Evolutionary conservation across 1,284 basidiomycete genomes (phyloP).

Genomic region (Naganishia albida): DNA sequence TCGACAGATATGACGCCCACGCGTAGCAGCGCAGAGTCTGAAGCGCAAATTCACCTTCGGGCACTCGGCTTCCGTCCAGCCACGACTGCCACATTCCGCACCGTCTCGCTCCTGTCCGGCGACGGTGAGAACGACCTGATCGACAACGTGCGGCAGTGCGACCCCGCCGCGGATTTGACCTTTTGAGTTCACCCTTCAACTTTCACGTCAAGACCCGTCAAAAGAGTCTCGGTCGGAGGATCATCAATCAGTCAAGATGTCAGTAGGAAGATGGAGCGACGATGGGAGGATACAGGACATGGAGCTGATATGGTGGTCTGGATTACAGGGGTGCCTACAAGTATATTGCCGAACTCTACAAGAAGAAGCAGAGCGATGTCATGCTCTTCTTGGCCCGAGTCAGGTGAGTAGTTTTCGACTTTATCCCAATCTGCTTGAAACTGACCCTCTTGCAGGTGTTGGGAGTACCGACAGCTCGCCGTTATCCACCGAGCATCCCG

Average conservation of each 20-base stretch:
- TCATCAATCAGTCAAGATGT: conserved; percentile 37
- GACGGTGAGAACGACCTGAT: conserved; percentile 22
- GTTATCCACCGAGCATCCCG: conserved; percentile 97
- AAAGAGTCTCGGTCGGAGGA: conserved; percentile 31
- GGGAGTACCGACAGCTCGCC: conserved; percentile 98
- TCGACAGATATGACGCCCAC: not conserved
- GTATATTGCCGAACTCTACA: conserved; percentile 90
- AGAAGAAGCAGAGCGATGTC: conserved; percentile 95
- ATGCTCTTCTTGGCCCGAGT: conserved; percentile 98
- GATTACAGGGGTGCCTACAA: conserved; percentile 70
- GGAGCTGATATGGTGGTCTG: conserved; percentile 24
- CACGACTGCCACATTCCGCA: not conserved
- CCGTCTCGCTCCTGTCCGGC: not conserved
- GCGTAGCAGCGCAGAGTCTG: too few species aligned
- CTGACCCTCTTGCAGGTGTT: conserved; percentile 66
- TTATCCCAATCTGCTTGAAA: not conserved
- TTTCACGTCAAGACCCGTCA: conserved; percentile 25
- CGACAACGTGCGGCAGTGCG: not conserved
- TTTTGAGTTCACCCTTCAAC: conserved; percentile 30
- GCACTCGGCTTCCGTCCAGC: not conserved
- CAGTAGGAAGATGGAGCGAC: conserved; percentile 33
- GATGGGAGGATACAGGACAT: conserved; percentile 27
- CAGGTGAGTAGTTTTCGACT: conserved; percentile 61
- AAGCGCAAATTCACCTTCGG: not conserved
- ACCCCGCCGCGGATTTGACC: not conserved